Evolutionary conservation across 352 stramenopile genomes (phyloP), one percentile per base, ranked within the genome.

Genomic region (Phytopythium vexans): DNA sequence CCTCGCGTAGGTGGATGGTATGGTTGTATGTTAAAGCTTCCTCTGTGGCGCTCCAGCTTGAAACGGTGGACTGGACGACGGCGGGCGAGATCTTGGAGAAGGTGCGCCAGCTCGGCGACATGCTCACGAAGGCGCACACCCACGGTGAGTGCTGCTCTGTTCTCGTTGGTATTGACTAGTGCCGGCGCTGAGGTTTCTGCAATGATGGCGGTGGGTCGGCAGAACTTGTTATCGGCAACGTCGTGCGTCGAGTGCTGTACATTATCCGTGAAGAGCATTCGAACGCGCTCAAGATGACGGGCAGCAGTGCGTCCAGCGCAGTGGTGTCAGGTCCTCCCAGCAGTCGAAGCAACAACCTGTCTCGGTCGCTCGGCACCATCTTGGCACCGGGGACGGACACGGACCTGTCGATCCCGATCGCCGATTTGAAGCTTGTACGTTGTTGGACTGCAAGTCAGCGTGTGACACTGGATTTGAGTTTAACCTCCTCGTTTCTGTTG

Each of bases 201-300:
- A 32, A 7, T 33, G 6, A 35, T 61, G 42, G 15, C 36, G 35
- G 10, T 44, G 11, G 35, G 9, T 52, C n/a, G 47, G 14, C 32
- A 82, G 88, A 96, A 51, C 65, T 96, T 15, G 77, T 83, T 3
- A 94, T 96, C 48, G 86, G 85, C 33, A 96, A 96, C 65, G 87
- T 96, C 21, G 84, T 95, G 59, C 83, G 87, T 43, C 83, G 86
- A 37, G 86, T 96, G 53, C 75, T 96, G 32, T 93, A 89, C 64
- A 85, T 95, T 55, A 92, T 96, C 52, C 84, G 88, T 11, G 87
- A 96, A 57, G 88, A 95, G 64, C 74, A 94, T 44, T 68, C 77
- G 39, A 90, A 84, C 53, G 83, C 79, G 11, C 59, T 88, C 21
- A 95, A 93, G 62, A 49, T 73, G 36, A 64, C 69, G 37, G 55